Percentiles rank a stretch among this genome's conserved stretches.
phyloP scores from a whole-genome alignment of 2,329 filamentous ascomycete genomes.

The Aureobasidium leucospermi region DNA sequence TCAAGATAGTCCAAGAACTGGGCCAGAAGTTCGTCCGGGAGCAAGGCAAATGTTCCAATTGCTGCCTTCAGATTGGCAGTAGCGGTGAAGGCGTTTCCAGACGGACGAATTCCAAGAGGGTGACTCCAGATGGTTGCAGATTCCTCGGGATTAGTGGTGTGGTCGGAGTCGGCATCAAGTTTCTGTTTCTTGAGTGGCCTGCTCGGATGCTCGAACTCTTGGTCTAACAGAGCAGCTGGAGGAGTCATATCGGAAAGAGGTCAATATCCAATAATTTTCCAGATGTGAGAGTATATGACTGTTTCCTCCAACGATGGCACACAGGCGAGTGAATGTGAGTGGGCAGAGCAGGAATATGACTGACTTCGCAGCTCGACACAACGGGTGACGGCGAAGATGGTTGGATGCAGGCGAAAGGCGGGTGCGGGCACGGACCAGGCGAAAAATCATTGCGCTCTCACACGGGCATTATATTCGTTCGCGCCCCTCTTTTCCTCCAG shows the following conservation, averaged over 20 bases:
- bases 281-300: too few relatives aligned
- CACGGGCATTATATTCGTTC: background rate
- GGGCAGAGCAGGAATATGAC: background rate
- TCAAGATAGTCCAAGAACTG: slow-evolving; percentile 71
- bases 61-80: slow-evolving; percentile 58
- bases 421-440: slow-evolving; percentile 1
- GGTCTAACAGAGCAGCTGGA: slow-evolving; percentile 15
- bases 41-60: slow-evolving; percentile 56
- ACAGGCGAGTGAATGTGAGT: background rate
- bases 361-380: background rate
- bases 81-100: slow-evolving; percentile 71
- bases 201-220: slow-evolving; percentile 7
- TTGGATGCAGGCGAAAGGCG: background rate
- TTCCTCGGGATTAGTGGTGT: slow-evolving; percentile 24
- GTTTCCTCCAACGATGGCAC: background rate
- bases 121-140: slow-evolving; percentile 58
- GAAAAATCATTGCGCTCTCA: background rate
- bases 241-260: slow-evolving; percentile 18
- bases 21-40: slow-evolving; percentile 77
- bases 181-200: slow-evolving; percentile 19
- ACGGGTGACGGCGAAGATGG: background rate
- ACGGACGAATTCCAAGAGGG: slow-evolving; percentile 76
- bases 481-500: slow-evolving; percentile 11
- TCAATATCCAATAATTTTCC: background rate
- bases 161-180: slow-evolving; percentile 16